Conservation (phyloP, 257 asterid genomes). For the Capsicum chinense region DNA sequence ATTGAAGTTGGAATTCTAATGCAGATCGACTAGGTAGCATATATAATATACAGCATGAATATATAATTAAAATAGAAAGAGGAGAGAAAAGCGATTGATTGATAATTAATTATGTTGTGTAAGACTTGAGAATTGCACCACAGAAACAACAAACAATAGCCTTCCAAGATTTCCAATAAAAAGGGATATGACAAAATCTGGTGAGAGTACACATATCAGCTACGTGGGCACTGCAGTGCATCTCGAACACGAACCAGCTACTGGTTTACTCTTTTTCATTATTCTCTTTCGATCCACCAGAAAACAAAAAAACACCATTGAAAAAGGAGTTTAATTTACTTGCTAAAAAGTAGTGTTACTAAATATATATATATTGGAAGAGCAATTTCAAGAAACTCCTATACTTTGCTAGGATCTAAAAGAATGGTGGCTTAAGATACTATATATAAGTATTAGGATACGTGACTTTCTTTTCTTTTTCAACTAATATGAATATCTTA, state of each 20-base stretch:
- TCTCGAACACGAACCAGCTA: constrained; percentile 74
- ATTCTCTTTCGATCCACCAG: constrained; percentile 75
- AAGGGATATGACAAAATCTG: constrained; percentile 73
- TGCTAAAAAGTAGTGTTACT: background rate
- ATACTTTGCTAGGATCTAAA: background rate
- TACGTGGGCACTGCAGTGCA: constrained; percentile 67
- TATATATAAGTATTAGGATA: background rate
- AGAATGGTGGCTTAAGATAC: background rate
- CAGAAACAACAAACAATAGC: constrained; percentile 73
- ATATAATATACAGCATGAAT: too few species aligned
- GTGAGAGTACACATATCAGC: constrained; percentile 73
- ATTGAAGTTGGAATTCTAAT: too few species aligned
- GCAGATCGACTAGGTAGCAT: too few species aligned
- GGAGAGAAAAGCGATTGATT: background rate
- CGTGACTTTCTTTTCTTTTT: background rate
- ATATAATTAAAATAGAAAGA: background rate
- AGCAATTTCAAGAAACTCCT: background rate
- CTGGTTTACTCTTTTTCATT: constrained; percentile 60
- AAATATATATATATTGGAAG: background rate
- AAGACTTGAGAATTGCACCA: constrained; percentile 73
- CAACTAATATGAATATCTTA: background rate
- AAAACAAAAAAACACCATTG: constrained; percentile 80
- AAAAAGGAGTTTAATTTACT: background rate
- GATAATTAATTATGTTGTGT: constrained; percentile 28
- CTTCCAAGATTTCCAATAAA: constrained; percentile 74